Evolutionary conservation across 306 rosid species (phyloP).

Genomic region (Lathyrus aphaca): DNA sequence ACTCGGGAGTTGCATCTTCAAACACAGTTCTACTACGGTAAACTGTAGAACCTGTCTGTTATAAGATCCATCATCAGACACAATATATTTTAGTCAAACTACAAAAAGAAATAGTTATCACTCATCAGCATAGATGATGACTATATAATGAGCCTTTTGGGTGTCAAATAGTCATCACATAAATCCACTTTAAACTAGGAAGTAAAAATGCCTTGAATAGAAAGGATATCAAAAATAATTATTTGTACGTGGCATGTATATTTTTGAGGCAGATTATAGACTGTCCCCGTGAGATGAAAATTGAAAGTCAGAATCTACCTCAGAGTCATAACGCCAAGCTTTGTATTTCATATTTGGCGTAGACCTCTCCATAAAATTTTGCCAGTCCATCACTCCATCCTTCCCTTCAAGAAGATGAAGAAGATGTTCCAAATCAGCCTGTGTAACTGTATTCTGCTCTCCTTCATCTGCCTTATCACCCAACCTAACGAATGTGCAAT

Average conservation of each 20-base stretch:
- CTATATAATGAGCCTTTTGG: background rate
- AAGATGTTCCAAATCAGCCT: slow-evolving; percentile 80
- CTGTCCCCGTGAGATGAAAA: slow-evolving; percentile 20
- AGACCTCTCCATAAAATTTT: slow-evolving; percentile 79
- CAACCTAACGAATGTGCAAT: slow-evolving; percentile 42
- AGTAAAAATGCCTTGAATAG: slow-evolving; percentile 16
- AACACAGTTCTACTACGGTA: slow-evolving; percentile 90
- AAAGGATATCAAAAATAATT: slow-evolving; percentile 32
- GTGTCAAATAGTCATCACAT: slow-evolving; percentile 28
- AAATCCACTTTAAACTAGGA: slow-evolving; percentile 26
- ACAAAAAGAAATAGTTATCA: slow-evolving; percentile 35
- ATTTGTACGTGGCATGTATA: background rate
- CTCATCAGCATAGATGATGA: slow-evolving; percentile 21
- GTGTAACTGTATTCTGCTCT: slow-evolving; percentile 62
- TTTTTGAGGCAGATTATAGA: slow-evolving; percentile 32
- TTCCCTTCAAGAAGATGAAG: slow-evolving; percentile 75
- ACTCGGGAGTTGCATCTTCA: slow-evolving; percentile 91
- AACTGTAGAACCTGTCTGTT: slow-evolving; percentile 82
- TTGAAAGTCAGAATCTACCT: slow-evolving; percentile 57
- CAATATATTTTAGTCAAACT: slow-evolving; percentile 27
- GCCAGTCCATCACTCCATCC: slow-evolving; percentile 85
- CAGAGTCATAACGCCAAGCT: slow-evolving; percentile 98
- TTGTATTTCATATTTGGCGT: slow-evolving; percentile 78
- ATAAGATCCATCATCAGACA: slow-evolving; percentile 47
- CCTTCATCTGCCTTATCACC: slow-evolving; percentile 48